phyloP scores from a whole-genome alignment of 2,329 filamentous ascomycete genomes.

The Alternaria ventricosa region DNA sequence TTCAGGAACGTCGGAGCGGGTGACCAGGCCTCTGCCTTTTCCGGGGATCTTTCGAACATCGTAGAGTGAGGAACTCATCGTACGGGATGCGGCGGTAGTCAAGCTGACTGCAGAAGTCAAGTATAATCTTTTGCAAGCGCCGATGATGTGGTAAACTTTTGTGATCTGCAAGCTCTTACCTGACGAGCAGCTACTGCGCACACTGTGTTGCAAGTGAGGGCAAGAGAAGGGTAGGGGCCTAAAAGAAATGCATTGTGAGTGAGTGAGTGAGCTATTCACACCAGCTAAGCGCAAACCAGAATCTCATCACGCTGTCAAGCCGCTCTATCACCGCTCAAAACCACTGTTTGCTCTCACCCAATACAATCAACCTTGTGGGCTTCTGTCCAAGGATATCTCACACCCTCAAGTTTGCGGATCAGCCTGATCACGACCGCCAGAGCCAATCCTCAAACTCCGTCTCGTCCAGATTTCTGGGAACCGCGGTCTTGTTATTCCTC shows the following conservation, averaged over 20 bases:
- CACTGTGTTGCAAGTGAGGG: neutral
- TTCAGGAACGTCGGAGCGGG: conserved; percentile 5
- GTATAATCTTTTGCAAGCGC: neutral
- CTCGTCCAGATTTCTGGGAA: neutral
- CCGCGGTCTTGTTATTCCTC: too few species aligned
- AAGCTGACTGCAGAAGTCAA: neutral
- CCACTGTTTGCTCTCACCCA: neutral
- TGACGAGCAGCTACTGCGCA: neutral
- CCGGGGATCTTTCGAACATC: neutral
- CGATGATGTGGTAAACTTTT: neutral
- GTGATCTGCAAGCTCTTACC: neutral
- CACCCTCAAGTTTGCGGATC: neutral
- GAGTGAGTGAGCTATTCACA: neutral
- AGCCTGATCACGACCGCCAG: neutral
- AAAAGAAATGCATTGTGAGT: neutral
- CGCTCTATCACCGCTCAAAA: neutral
- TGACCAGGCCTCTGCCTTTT: neutral
- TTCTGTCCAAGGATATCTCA: neutral
- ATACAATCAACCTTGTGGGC: too few species aligned
- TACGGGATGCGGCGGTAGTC: neutral
- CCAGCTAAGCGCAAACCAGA: neutral
- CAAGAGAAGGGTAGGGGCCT: neutral
- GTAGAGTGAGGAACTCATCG: neutral
- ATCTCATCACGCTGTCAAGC: neutral
- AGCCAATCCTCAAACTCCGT: neutral